A percentile compares a stretch with the other conserved stretches of the same genome.
These are phyloP conservation scores for Erodium moschatum DNA, from an alignment of 441 rosid genomes.

Conservation along the genomic window DNA sequence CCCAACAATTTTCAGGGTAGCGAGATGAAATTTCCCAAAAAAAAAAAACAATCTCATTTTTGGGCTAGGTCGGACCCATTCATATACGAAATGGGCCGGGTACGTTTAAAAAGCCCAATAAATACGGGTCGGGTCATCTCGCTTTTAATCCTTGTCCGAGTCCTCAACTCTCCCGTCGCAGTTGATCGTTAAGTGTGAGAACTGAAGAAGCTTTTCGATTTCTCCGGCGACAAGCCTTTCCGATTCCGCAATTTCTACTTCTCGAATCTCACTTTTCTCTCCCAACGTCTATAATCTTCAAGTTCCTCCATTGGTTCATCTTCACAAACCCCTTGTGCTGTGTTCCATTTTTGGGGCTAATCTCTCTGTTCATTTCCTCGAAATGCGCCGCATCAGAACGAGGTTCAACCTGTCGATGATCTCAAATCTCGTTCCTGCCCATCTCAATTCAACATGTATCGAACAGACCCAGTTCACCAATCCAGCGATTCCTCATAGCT, in stretches of 20 bases:
- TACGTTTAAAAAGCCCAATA: too few relatives aligned
- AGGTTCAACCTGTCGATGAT: conserved; percentile 26
- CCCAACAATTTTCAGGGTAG: too few relatives aligned
- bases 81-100: background rate
- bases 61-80: background rate
- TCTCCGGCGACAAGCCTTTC: background rate
- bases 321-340: conserved; percentile 29
- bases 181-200: background rate
- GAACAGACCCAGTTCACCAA: conserved; percentile 18
- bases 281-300: background rate
- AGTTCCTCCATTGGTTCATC: conserved; percentile 27
- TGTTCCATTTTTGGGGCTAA: background rate
- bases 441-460: conserved; percentile 17
- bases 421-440: conserved; percentile 23
- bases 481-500: conserved; percentile 14
- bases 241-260: background rate
- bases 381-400: conserved; percentile 42
- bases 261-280: background rate
- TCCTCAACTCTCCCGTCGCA: background rate
- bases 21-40: too few relatives aligned
- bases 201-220: background rate
- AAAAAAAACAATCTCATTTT: too few relatives aligned
- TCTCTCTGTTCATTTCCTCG: background rate
- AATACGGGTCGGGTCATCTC: too few relatives aligned
- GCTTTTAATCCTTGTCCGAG: background rate